Base-by-base conservation (phyloP, 176 grass and related monocot species). In the Bolboschoenus planiculmis region DNA sequence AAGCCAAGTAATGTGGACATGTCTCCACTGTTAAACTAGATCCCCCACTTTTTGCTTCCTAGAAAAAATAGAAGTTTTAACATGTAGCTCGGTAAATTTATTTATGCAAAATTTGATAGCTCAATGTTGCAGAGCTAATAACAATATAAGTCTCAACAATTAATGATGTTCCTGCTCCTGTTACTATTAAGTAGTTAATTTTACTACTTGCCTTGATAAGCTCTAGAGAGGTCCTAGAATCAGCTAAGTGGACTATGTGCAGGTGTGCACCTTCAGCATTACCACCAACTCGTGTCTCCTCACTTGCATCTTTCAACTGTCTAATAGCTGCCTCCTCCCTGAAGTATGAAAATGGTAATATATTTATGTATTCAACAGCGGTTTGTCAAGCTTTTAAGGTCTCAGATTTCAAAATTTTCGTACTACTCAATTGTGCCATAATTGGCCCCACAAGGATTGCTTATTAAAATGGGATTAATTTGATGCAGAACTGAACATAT, bases 291-390 rank as follows among this genome's bases (percentile, higher is more conserved):
- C 73, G 82, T 0, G 89, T 95, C 31, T 93, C 90, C 24, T 99
- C 84, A 84, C 92, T 93, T 46, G 92, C 91, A 84, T 70, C 87
- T 68, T 93, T 81, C 59, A 99, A 84, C 68, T 95, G 84, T 91
- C 80, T 90, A 76, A 95, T 91, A 59, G 96, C 96, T 80, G 90
- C 88, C 85, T 92, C 96, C 91, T 99, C 96, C 92, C 96, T 98
- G 56, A 73, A 73, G 20, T 47, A 47, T 27, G 9, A 73, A 73
- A 43, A 27, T 47, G 21, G 23, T 27, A 7, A 47, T 40, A 26
- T 14, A 27, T 11, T 46, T 14, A 7, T 46, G 2, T 47, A 47
- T 30, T 14, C 62, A 20, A 20, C 5, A 37, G 5, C 33, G 21
- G 10, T 72, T 40, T 72, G 20, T 72, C 5, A 24, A 26, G n/a